Percentiles rank a stretch among this genome's conserved stretches.
phyloP scores from a whole-genome alignment of 129 eudicot genomes.

The Helianthus tuberosus region DNA sequence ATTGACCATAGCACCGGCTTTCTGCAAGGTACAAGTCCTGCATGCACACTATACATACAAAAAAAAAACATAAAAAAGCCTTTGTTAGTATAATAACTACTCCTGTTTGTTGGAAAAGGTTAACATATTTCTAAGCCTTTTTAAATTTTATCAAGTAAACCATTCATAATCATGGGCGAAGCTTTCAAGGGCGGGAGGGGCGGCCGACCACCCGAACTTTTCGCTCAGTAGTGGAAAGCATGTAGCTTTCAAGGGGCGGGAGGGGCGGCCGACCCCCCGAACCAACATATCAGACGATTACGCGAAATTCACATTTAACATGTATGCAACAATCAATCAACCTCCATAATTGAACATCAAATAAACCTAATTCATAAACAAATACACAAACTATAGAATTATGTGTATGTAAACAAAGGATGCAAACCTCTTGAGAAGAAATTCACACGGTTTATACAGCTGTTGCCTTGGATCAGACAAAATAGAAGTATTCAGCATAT shows the following conservation, averaged over 20 bases:
- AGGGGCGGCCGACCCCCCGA: too few species aligned
- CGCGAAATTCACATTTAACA: not conserved
- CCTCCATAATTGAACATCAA: too few species aligned
- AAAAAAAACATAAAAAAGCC: not conserved
- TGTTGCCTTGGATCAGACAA: constrained; percentile 51
- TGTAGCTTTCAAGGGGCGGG: too few species aligned
- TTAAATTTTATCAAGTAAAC: too few species aligned
- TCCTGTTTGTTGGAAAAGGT: not conserved
- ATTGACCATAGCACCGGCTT: constrained; percentile 53
- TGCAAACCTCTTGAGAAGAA: constrained; percentile 42
- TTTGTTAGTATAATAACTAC: constrained; percentile 3
- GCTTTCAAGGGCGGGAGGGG: too few species aligned
- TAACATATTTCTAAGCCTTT: too few species aligned
- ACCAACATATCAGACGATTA: not conserved
- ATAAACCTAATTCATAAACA: not conserved
- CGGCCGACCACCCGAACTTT: too few species aligned
- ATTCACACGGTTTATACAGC: constrained; percentile 57
- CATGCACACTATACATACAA: constrained; percentile 40
- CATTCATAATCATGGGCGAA: too few species aligned
- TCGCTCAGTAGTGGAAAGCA: too few species aligned
- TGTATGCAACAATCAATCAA: not conserved
- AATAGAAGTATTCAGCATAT: too few species aligned
- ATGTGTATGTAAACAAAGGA: too few species aligned
- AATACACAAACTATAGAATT: not conserved
- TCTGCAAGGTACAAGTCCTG: constrained; percentile 50